Percentiles rank a stretch among this genome's conserved stretches.
These are phyloP conservation scores for Nicotiana paniculata DNA, from an alignment of 257 asterid genomes.

Conservation along the genomic window DNA sequence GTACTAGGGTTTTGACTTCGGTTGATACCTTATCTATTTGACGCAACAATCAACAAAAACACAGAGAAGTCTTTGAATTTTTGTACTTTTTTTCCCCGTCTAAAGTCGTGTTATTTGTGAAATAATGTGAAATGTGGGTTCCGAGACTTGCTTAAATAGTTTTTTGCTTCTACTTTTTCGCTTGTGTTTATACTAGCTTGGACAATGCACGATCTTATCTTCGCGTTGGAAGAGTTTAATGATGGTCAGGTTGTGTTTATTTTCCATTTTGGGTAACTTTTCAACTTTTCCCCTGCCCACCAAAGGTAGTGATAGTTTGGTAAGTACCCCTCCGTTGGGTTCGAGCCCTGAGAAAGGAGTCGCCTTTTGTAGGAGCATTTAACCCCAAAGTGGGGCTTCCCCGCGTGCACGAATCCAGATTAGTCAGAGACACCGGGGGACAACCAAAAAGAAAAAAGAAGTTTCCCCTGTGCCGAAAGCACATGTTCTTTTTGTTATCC, in stretches of 20 bases:
- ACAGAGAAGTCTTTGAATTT: background rate
- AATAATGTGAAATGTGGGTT: background rate
- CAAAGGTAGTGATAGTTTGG: too few species aligned
- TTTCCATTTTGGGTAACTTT: background rate
- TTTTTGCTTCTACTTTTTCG: background rate
- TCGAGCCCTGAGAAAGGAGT: too few species aligned
- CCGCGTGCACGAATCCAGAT: too few species aligned
- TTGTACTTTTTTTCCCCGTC: background rate
- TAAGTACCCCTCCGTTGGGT: too few species aligned
- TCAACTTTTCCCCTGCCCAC: background rate
- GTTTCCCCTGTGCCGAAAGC: background rate
- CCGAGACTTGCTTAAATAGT: background rate
- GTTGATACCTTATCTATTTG: background rate
- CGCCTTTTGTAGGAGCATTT: too few species aligned
- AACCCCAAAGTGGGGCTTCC: too few species aligned
- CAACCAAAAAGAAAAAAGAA: too few species aligned
- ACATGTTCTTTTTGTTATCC: background rate
- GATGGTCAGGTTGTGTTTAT: background rate
- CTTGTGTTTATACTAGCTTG: background rate
- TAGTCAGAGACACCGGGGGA: too few species aligned
- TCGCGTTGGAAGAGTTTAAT: background rate
- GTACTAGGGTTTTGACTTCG: slow-evolving; percentile 6
- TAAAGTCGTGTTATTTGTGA: background rate
- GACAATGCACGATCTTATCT: background rate
- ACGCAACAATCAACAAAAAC: background rate